Evolutionary conservation across 805 yeast genomes (phyloP).

Genomic region (Ogataea ramenticola): DNA sequence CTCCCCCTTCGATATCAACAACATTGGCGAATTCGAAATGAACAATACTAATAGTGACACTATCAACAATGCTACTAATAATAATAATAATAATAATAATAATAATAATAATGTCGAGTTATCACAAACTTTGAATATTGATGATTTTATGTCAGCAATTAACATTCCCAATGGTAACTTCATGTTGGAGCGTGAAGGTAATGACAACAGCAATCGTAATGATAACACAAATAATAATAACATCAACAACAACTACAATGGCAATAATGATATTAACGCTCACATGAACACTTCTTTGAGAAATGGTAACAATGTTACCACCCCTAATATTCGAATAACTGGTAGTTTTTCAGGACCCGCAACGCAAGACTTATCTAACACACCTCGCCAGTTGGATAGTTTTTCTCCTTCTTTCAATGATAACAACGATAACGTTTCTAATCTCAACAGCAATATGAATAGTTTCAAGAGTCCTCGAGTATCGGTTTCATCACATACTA

Average conservation of each 20-base stretch:
- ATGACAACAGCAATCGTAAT: background rate
- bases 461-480: background rate
- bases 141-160: background rate
- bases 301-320: background rate
- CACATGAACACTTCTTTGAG: no score
- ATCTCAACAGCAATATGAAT: constrained; percentile 2
- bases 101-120: background rate
- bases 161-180: background rate
- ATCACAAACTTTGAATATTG: constrained; percentile 9
- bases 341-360: no score
- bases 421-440: constrained; percentile 2
- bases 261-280: background rate
- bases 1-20: constrained; percentile 9
- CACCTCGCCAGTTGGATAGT: background rate
- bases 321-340: background rate
- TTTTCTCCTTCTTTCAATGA: background rate
- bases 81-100: background rate
- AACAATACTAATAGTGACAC: background rate
- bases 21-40: constrained; percentile 7
- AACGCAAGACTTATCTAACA: no score
- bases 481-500: background rate
- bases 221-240: background rate
- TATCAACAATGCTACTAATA: background rate
- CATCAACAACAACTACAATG: background rate
- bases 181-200: background rate